Evolutionary conservation across 2,329 filamentous ascomycete genomes (phyloP), one percentile per base, ranked within the genome.

Genomic region (Plectosphaerella plurivora): DNA sequence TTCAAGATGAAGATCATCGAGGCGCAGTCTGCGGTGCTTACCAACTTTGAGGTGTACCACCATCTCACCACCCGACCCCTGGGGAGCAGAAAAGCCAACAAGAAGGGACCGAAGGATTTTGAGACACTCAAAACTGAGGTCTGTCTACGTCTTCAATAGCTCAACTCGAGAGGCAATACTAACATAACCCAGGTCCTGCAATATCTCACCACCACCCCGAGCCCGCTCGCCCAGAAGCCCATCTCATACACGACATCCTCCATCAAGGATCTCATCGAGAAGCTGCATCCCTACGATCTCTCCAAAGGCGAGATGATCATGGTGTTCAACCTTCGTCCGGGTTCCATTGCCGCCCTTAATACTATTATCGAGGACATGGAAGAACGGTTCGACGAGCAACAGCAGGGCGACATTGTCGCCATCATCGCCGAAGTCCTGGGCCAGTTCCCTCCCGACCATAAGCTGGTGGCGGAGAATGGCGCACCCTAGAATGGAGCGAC

Each of bases 41-140:
- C 83, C 65, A 91, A 91, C 67, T 86, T 82, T 58, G 88, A 91
- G 73, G 86, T 91, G 57, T 85, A 84, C 61, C 74, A 78, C 52
- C 86, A 89, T 60, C 69, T 91, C 39, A 70, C 71, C 6, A 77
- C 84, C 46, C 79, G 83, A 61, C 75, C 75, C 49, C 68, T 73
- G 51, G 70, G 73, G 47, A 72, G 42, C 67, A 72, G 50, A 77
- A 77, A 55, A 44, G 47, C 35, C 24, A 51, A 49, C 16, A 55
- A 52, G 51, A 50, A 45, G 49, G 56, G 37, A 76, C 81, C 81
- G 2, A 73, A 72, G 22, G 86, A 86, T 57, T 71, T 84, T 3
- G 79, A 83, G 61, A 83, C 78, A 0, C 70, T 88, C 22, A 76
- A 86, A 50, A 79, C 76, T 64, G 86, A 90, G 76, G 87, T 89